Percentiles rank a stretch among this genome's conserved stretches.
phyloP scores from a whole-genome alignment of 768 basidiomycete species.

The Fibroporia radiculosa region DNA sequence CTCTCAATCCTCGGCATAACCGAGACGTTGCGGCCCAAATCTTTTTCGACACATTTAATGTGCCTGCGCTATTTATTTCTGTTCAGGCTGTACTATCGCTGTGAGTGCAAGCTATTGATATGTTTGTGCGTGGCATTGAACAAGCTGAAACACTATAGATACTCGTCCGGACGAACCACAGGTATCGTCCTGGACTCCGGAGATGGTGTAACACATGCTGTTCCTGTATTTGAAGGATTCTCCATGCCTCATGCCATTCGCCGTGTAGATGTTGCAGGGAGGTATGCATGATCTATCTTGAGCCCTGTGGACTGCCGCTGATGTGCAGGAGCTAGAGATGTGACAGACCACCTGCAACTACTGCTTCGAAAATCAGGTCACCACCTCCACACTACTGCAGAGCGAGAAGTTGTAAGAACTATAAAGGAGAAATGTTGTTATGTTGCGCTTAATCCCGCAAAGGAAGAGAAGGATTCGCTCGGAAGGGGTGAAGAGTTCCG shows the following conservation, averaged over 20 bases:
- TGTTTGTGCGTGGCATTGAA: too few relatives aligned
- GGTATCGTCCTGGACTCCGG: constrained; percentile 99
- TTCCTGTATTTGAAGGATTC: constrained; percentile 98
- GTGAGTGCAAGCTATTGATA: constrained; percentile 60
- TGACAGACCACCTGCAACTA: constrained; percentile 93
- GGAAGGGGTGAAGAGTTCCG: constrained; percentile 82
- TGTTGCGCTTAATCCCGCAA: constrained; percentile 82
- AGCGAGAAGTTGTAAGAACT: constrained; percentile 91
- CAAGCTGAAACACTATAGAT: constrained; percentile 41
- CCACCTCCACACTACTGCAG: constrained; percentile 93
- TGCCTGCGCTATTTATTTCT: constrained; percentile 92
- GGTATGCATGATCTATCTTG: constrained; percentile 39
- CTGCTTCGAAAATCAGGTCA: constrained; percentile 91
- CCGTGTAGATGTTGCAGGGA: constrained; percentile 92
- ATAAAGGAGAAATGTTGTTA: constrained; percentile 99
- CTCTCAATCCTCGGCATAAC: constrained; percentile 93
- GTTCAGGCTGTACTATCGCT: constrained; percentile 96
- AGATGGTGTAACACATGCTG: constrained; percentile 97
- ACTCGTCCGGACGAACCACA: constrained; percentile 96
- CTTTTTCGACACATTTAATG: constrained; percentile 99
- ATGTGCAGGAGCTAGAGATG: constrained; percentile 70
- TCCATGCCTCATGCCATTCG: constrained; percentile 98
- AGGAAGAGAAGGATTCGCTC: constrained; percentile 88
- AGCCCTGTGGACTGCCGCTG: neutral
- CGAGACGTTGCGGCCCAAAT: constrained; percentile 96